phyloP scores from a whole-genome alignment of 2,329 filamentous ascomycete genomes.

The Talaromyces sp. region DNA sequence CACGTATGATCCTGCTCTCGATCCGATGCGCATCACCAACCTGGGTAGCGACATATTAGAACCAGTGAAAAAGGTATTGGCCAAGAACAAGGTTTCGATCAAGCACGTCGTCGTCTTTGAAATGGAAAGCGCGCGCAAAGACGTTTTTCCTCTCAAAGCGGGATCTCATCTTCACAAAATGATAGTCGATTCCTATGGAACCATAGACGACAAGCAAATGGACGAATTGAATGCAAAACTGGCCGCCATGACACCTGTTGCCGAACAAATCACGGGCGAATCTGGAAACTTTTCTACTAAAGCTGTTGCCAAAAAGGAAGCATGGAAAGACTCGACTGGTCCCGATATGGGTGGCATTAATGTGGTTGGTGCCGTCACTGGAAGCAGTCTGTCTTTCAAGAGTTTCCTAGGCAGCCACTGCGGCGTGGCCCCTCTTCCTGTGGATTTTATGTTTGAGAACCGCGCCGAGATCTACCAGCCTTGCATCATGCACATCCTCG shows the following conservation, averaged over 20 bases:
- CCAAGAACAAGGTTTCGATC: slow-evolving; percentile 20
- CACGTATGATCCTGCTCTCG: slow-evolving; percentile 22
- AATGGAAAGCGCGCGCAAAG: slow-evolving; percentile 28
- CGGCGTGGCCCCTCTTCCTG: slow-evolving; percentile 23
- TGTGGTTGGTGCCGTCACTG: slow-evolving; percentile 23
- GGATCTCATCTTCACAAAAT: slow-evolving; percentile 22
- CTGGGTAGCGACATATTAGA: slow-evolving; percentile 21
- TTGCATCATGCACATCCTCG: slow-evolving; percentile 26
- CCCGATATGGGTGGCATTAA: slow-evolving; percentile 26
- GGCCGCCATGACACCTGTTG: slow-evolving; percentile 22
- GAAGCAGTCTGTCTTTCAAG: slow-evolving; percentile 27
- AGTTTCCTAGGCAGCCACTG: slow-evolving; percentile 27
- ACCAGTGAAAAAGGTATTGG: slow-evolving; percentile 19
- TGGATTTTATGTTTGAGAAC: slow-evolving; percentile 25
- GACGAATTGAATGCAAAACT: slow-evolving; percentile 17
- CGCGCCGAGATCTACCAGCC: slow-evolving; percentile 25
- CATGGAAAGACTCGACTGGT: slow-evolving; percentile 18
- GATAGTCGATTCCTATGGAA: slow-evolving; percentile 19
- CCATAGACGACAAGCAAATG: slow-evolving; percentile 7
- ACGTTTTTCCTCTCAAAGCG: slow-evolving; percentile 24
- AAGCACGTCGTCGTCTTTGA: slow-evolving; percentile 25
- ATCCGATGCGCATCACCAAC: slow-evolving; percentile 27
- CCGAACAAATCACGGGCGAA: slow-evolving; percentile 26
- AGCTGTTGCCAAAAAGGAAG: not conserved
- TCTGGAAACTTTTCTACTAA: slow-evolving; percentile 13